Base-by-base conservation (phyloP, 2,329 filamentous ascomycete species). In the Cytospora mali region DNA sequence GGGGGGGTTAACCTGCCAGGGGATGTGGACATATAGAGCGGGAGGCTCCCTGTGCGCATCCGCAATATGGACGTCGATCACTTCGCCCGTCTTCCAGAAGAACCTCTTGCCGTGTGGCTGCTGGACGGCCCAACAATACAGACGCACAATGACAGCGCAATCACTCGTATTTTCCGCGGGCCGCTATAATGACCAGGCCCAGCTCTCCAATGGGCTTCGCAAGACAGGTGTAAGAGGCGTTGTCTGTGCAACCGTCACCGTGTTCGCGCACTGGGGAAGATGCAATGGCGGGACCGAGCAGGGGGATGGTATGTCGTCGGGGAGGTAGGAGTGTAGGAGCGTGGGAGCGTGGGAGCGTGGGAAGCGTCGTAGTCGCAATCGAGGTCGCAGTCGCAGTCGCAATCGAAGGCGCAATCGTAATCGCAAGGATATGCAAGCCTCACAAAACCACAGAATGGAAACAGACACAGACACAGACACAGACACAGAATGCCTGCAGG, bases 131-230 rank as follows among this genome's bases (percentile, higher is more conserved):
- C 33, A 50, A 58, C 48, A 27, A 33, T 48, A 49, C 66, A 63
- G 67, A 66, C 68, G 70, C 70, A 71, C 70, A 69, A 66, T 66
- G 62, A 68, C 68, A 68, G 67, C 65, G 61, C 67, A 65, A 58
- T 67, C 66, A 66, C 71, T 75, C 75, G 74, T 75, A 76, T 75
- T 72, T 65, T 69, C 68, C 68, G 67, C 58, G 62, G 58, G 60
- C 58, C 58, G 61, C 62, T 66, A 67, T 67, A 63, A 68, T 64
- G 66, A 64, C 56, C 58, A 64, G 54, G 42, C 53, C 42, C n/a
- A 31, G 53, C 39, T 67, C 67, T 70, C 71, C 73, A 75, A 75
- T 75, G 68, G 33, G 69, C 68, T 65, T 69, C 67, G 68, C 65
- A 62, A 46, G 66, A 66, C 70, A 69, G 71, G 66, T 69, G 70